Evolutionary conservation across 2,329 filamentous ascomycete species (phyloP).

Genomic region (Fusarium palustre): DNA sequence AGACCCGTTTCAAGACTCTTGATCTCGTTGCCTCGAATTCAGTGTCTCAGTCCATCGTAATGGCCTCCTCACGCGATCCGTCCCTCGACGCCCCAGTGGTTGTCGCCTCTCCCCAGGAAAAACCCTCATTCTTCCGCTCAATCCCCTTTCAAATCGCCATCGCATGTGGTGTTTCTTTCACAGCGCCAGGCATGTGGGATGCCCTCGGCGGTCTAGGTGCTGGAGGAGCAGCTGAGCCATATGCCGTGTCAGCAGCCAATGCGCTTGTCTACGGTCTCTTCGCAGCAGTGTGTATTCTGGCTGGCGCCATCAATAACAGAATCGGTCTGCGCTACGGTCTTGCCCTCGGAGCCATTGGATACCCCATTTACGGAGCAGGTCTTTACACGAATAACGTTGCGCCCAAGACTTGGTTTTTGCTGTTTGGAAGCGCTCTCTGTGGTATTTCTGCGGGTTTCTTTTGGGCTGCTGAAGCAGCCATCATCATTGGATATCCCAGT

Average conservation of each 20-base stretch:
- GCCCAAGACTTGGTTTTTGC: conserved; percentile 44
- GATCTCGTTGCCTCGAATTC: neutral
- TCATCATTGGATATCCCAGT: conserved; percentile 53
- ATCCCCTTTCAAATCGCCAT: conserved; percentile 37
- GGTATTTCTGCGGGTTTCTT: conserved; percentile 53
- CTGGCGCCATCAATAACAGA: conserved; percentile 21
- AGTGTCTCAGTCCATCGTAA: neutral
- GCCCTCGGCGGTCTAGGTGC: conserved; percentile 46
- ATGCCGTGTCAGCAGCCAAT: conserved; percentile 54
- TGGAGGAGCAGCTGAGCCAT: conserved; percentile 68
- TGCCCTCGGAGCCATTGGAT: conserved; percentile 17
- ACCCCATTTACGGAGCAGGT: conserved; percentile 13
- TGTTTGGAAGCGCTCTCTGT: conserved; percentile 52
- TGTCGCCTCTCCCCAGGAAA: neutral
- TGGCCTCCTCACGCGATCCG: conserved; percentile 17
- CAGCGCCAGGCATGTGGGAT: conserved; percentile 45
- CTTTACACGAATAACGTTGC: conserved; percentile 24
- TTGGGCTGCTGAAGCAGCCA: conserved; percentile 51
- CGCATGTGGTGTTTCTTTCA: conserved; percentile 40
- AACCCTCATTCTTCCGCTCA: conserved; percentile 25
- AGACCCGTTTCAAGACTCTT: too few relatives aligned
- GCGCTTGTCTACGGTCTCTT: conserved; percentile 11
- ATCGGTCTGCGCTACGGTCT: conserved; percentile 1
- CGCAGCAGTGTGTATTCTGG: conserved; percentile 19
- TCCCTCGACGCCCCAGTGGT: conserved; percentile 3